Evolutionary conservation across 2,329 filamentous ascomycete species (phyloP).

Genomic region (Monascus ruber): DNA sequence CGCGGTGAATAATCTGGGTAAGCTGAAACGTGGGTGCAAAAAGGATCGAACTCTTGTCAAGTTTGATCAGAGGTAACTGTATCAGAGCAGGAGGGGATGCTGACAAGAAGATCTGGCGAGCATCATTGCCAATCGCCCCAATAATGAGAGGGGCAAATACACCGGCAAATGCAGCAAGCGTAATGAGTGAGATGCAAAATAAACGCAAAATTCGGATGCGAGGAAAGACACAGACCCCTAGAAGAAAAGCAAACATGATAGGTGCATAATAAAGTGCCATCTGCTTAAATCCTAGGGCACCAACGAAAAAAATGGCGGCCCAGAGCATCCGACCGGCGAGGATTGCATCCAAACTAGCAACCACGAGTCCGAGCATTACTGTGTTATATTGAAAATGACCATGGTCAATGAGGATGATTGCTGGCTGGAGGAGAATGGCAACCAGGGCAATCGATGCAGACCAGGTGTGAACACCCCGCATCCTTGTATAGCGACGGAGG

Average conservation of each 20-base stretch:
- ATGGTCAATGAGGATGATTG: slow-evolving; percentile 84
- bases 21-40: slow-evolving; percentile 69
- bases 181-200: slow-evolving; percentile 62
- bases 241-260: slow-evolving; percentile 78
- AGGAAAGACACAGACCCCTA: slow-evolving; percentile 76
- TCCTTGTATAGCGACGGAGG: slow-evolving; percentile 65
- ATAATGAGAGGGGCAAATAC: slow-evolving; percentile 65
- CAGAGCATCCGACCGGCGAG: slow-evolving; percentile 74
- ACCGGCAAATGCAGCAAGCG: slow-evolving; percentile 59
- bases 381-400: slow-evolving; percentile 98
- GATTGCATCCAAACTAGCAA: slow-evolving; percentile 81
- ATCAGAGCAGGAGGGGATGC: slow-evolving; percentile 52
- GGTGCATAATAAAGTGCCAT: slow-evolving; percentile 98
- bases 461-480: slow-evolving; percentile 69
- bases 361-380: slow-evolving; percentile 86
- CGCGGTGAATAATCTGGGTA: slow-evolving; percentile 74
- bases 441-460: slow-evolving; percentile 73
- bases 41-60: slow-evolving; percentile 56
- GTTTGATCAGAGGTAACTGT: slow-evolving; percentile 43
- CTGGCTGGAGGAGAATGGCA: slow-evolving; percentile 85
- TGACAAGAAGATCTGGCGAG: slow-evolving; percentile 51
- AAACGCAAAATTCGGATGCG: slow-evolving; percentile 57
- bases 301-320: slow-evolving; percentile 88
- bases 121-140: slow-evolving; percentile 58
- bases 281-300: slow-evolving; percentile 92